Percentiles rank a stretch among this genome's conserved stretches.
Evolutionary conservation across 2,329 filamentous ascomycete species (phyloP).

Genomic region (Metarhizium sp.): DNA sequence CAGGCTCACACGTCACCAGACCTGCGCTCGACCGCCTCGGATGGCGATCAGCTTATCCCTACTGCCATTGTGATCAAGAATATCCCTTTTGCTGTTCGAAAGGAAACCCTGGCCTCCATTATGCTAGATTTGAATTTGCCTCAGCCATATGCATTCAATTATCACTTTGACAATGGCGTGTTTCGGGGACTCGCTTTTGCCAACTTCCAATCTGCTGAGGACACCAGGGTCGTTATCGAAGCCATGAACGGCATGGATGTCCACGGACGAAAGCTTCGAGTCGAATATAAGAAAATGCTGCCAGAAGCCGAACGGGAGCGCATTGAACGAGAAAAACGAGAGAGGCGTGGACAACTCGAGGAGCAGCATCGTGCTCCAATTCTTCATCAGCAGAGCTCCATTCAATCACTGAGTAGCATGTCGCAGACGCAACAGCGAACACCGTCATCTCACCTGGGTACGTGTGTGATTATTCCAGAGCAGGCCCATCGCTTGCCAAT

Average conservation of each 20-base stretch:
- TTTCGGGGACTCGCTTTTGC: constrained; percentile 95
- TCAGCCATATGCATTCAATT: constrained; percentile 97
- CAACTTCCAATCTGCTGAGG: constrained; percentile 93
- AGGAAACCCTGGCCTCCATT: constrained; percentile 83
- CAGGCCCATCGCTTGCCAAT: background rate
- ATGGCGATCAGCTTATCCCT: constrained; percentile 84
- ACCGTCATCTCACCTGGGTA: constrained; percentile 35
- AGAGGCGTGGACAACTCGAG: constrained; percentile 89
- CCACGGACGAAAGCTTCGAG: constrained; percentile 84
- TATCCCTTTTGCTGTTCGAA: constrained; percentile 96
- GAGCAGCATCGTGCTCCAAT: constrained; percentile 81
- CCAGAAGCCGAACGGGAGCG: constrained; percentile 88
- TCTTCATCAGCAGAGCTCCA: constrained; percentile 76
- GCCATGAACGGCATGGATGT: constrained; percentile 93
- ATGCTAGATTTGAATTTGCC: constrained; percentile 94
- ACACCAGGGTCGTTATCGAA: constrained; percentile 87
- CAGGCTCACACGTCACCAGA: constrained; percentile 31
- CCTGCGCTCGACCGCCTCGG: constrained; percentile 33
- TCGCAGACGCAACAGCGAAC: constrained; percentile 50
- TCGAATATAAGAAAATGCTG: constrained; percentile 99
- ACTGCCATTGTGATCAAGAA: constrained; percentile 99
- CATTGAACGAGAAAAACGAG: constrained; percentile 94
- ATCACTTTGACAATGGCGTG: constrained; percentile 97
- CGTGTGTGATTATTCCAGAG: background rate
- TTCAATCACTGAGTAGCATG: constrained; percentile 64